Evolutionary conservation across 805 yeast genomes (phyloP), one percentile per base, ranked within the genome.

Genomic region (Ogataea wickerhamii): DNA sequence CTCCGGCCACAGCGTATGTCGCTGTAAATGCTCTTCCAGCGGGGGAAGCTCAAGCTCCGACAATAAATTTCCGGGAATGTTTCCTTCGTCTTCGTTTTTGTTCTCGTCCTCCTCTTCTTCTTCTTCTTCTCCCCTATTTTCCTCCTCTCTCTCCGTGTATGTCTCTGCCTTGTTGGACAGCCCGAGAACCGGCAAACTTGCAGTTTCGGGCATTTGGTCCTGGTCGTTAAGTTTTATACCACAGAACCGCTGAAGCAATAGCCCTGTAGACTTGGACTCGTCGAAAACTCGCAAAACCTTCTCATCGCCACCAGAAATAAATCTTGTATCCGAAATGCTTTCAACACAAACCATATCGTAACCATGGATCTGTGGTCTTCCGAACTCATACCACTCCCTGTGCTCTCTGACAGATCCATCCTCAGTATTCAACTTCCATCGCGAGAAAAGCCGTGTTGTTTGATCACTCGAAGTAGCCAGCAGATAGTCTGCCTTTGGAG

Each of bases 351-450:
- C 72, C 97, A 93, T 88, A 56, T 93, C 98, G 57, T 87, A 93
- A 6, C 99, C 99, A 60, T 93, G 99, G 46, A 93, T 93, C 61
- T 93, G 99, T 0, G 98, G 98, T 50, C 99, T 75, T 2, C 96
- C 87, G 60, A 93, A 82, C 60, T 93, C 99, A 56, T 82, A 82
- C 95, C 96, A 88, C 1, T 80, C 68, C 6, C 48, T 41, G 3
- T 20, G n/a, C 10, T 22, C 8, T 32, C 70, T 60, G 16, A 54
- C 40, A 2, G 64, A 68, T 43, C 60, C 62, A 10, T 44, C 41
- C 29, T 12, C 17, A 5, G 48, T 43, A 10, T 51, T 40, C 24
- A 64, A 56, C 6, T 36, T 44, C 86, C 87, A 83, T 19, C 73
- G 76, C 0, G 95, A 80, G 61, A 73, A 82, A 18, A 93, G 58